Conservation (phyloP, 1,284 basidiomycete species). For the Omphalotus olearius region DNA sequence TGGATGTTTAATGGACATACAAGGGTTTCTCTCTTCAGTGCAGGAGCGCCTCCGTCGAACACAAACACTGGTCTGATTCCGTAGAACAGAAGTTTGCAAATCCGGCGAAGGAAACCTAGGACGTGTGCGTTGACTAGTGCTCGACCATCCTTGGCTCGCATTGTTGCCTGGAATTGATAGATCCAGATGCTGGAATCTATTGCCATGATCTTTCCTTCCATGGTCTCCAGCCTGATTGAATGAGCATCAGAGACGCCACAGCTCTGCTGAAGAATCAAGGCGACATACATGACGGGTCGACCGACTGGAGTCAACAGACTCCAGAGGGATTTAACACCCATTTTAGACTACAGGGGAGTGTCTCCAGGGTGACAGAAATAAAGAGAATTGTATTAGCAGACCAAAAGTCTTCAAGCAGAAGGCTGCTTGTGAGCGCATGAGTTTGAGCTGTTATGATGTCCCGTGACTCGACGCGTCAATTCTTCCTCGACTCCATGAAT, state of each 20-base stretch:
- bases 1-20: slow-evolving; percentile 39
- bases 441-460: too few species aligned
- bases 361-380: too few species aligned
- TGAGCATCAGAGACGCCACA: slow-evolving; percentile 6
- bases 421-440: too few species aligned
- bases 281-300: slow-evolving; percentile 72
- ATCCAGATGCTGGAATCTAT: slow-evolving; percentile 99
- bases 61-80: slow-evolving; percentile 97
- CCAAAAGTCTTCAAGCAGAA: too few species aligned
- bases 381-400: too few species aligned
- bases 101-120: slow-evolving; percentile 88
- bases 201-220: slow-evolving; percentile 88
- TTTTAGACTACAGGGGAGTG: slow-evolving; percentile 24
- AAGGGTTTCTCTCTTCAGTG: slow-evolving; percentile 83
- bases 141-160: slow-evolving; percentile 95
- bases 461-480: too few species aligned
- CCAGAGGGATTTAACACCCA: slow-evolving; percentile 97
- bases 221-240: slow-evolving; percentile 72
- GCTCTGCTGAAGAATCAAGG: neutral
- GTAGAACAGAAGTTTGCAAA: slow-evolving; percentile 93
- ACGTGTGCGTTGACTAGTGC: slow-evolving; percentile 93
- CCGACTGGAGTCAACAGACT: slow-evolving; percentile 87
- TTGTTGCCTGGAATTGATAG: slow-evolving; percentile 97
- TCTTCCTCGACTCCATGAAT: too few species aligned
- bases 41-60: slow-evolving; percentile 93